phyloP scores from a whole-genome alignment of 2,329 filamentous ascomycete species.

The Erysiphe neolycopersici region DNA sequence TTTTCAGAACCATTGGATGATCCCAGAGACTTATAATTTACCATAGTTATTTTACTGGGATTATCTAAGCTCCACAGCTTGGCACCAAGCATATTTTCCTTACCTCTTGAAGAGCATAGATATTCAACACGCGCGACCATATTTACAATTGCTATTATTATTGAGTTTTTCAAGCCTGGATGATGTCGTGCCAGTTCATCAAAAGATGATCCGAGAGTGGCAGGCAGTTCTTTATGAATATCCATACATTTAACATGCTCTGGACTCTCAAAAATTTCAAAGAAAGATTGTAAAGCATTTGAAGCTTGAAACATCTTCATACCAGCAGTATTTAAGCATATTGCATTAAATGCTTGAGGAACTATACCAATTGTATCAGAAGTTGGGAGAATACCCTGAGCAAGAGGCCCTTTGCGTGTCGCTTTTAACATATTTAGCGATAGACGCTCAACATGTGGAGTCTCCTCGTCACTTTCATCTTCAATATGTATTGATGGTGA shows the following conservation, averaged over 20 bases:
- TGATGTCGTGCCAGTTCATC: conserved; percentile 92
- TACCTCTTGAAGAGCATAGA: conserved; percentile 44
- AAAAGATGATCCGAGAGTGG: conserved; percentile 55
- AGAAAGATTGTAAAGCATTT: conserved; percentile 57
- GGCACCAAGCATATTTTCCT: conserved; percentile 43
- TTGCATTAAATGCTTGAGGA: conserved; percentile 70
- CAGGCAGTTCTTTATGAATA: conserved; percentile 42
- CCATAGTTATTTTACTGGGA: conserved; percentile 29
- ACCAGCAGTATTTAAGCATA: conserved; percentile 70
- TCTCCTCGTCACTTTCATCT: conserved; percentile 17
- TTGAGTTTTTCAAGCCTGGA: conserved; percentile 50
- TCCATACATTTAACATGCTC: conserved; percentile 68
- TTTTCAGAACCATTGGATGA: conserved; percentile 3
- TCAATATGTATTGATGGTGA: conserved; percentile 2
- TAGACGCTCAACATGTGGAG: conserved; percentile 24
- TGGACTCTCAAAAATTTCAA: conserved; percentile 91
- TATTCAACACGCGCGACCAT: conserved; percentile 66
- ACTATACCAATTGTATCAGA: conserved; percentile 70
- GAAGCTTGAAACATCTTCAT: conserved; percentile 72
- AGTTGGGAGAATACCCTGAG: conserved; percentile 58
- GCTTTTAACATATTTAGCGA: conserved; percentile 22
- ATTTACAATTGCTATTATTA: conserved; percentile 62
- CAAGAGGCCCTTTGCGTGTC: conserved; percentile 20
- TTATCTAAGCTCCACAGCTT: conserved; percentile 43
- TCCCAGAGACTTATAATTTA: conserved; percentile 17